Conservation (phyloP, 257 asterid species). For the Paraleonurus japonicus region DNA sequence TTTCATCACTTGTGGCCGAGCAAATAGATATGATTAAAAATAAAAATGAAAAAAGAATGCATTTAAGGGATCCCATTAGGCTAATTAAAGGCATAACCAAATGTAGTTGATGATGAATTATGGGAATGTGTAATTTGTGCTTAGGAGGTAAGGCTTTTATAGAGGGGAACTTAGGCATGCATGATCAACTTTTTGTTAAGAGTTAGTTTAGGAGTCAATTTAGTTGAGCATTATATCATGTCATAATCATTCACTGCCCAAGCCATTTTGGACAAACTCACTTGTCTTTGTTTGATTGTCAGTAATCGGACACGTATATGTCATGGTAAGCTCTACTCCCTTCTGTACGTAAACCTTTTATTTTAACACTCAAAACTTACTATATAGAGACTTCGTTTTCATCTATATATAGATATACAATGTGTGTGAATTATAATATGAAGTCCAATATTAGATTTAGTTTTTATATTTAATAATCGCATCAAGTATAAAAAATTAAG, state of each 20-base stretch:
- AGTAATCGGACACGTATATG: neutral
- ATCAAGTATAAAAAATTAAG: no score
- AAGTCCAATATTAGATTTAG: no score
- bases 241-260: neutral
- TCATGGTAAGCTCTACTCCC: neutral
- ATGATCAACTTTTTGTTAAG: neutral
- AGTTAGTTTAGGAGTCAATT: slow-evolving; percentile 34
- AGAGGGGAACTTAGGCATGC: slow-evolving; percentile 2
- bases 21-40: neutral
- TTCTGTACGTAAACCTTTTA: neutral
- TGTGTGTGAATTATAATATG: no score
- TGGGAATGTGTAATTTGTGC: slow-evolving; percentile 10
- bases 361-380: neutral
- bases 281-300: neutral
- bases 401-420: neutral
- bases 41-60: slow-evolving; percentile 18
- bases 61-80: slow-evolving; percentile 40
- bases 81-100: neutral
- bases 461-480: no score
- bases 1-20: slow-evolving; percentile 14
- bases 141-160: slow-evolving; percentile 28
- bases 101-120: neutral
- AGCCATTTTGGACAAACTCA: neutral
- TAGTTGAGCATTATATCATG: neutral
- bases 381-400: neutral